Base-by-base conservation (phyloP, 495 filamentous ascomycete species). In the Cudoniella acicularis region DNA sequence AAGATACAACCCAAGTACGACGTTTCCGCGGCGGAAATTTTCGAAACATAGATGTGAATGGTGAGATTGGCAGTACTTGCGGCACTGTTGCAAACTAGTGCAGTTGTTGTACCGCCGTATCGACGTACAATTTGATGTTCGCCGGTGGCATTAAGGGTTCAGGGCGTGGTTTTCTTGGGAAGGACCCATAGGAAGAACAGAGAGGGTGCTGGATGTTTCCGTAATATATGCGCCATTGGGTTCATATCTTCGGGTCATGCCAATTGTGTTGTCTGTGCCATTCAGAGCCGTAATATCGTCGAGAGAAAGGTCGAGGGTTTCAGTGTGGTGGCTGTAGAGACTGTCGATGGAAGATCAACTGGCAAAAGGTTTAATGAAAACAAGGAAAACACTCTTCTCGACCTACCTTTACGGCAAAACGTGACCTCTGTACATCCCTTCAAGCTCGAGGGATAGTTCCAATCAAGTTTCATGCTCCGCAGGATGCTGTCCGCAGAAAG, bases 41-140 rank as follows among this genome's bases (percentile, higher is more conserved):
- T 62, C 18, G 49, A 30, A 1, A 54, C 60, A 42, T 49, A 62
- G 40, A 62, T 57, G 21, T 57, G 57, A 13, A 57, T 57, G 8
- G 60, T 57, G 49, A 62, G 43, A 49, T 49, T 62, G 26, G 54
- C 57, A 8, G 27, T 54, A 17, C 40, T 57, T 20, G 54, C 49
- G 18, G 25, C 49, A 49, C 41, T 54, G 25, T 54, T 62, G 53
- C 54, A 62, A 2, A 53, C 23, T 16, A 54, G 42, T 10, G 40
- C 49, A 13, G 47, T 49, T 4, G 54, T 62, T 21, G 60, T 57
- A 16, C 54, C 60, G 49, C 57, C 54, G 23, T 57, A 57, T 62
- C 49, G 18, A 48, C 24, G 21, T 57, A 62, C 10, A 57, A 54
- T 40, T 49, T 62, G n/a, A 49, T 36, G 21, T 57, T 62, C 27